Conservation (phyloP, 1,284 basidiomycete genomes). For the Pseudozyma hubeiensis region DNA sequence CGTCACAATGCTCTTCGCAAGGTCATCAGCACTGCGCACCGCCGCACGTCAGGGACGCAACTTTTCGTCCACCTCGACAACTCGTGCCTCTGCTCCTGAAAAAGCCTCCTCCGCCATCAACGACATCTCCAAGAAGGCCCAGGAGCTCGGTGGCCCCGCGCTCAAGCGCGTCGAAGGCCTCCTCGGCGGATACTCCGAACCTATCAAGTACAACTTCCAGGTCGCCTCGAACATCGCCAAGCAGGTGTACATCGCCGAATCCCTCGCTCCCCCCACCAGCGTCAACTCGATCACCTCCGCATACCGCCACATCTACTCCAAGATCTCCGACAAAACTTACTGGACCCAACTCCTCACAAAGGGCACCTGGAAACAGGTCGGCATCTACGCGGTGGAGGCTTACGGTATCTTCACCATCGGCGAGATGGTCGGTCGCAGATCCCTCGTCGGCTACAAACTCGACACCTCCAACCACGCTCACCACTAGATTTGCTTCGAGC, state of each 20-base stretch:
- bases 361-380: slow-evolving; percentile 80
- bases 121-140: slow-evolving; percentile 53
- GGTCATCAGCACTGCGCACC: slow-evolving; percentile 35
- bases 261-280: slow-evolving; percentile 82
- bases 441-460: slow-evolving; percentile 62
- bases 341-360: slow-evolving; percentile 78
- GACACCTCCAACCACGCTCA: slow-evolving; percentile 53
- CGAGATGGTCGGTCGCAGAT: slow-evolving; percentile 64
- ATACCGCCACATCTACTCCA: slow-evolving; percentile 80
- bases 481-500: slow-evolving; percentile 35
- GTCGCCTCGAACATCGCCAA: slow-evolving; percentile 86
- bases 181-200: slow-evolving; percentile 58
- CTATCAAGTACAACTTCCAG: slow-evolving; percentile 69
- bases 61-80: slow-evolving; percentile 19
- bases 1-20: slow-evolving; percentile 29
- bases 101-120: slow-evolving; percentile 39
- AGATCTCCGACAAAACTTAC: slow-evolving; percentile 76
- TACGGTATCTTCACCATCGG: slow-evolving; percentile 80
- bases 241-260: slow-evolving; percentile 90
- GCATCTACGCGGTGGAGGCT: slow-evolving; percentile 87
- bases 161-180: slow-evolving; percentile 52
- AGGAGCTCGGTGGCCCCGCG: slow-evolving; percentile 58
- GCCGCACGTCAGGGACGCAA: slow-evolving; percentile 30
- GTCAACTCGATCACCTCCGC: slow-evolving; percentile 76
- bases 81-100: slow-evolving; percentile 24